These are phyloP conservation scores for Pseudogymnoascus sp. DNA, from an alignment of 2,329 filamentous ascomycete genomes.

Conservation along the genomic window DNA sequence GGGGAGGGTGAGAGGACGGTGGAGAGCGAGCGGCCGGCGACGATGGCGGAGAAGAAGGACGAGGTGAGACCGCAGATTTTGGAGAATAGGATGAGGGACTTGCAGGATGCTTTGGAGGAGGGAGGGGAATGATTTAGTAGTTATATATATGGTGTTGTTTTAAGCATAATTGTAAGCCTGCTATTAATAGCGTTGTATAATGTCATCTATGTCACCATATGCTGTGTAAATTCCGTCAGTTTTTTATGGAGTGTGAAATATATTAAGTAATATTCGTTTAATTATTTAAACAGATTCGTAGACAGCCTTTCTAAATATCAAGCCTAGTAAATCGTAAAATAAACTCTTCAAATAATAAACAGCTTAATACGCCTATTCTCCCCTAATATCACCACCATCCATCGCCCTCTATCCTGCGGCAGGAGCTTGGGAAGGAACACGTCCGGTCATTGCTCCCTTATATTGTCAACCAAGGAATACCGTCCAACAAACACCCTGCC, in stretches of 20 bases:
- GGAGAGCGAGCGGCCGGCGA: conserved; percentile 19
- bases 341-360: background rate
- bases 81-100: background rate
- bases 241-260: background rate
- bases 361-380: background rate
- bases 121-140: background rate
- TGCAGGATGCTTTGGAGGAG: background rate
- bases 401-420: too few relatives aligned
- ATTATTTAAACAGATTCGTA: background rate
- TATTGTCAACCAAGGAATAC: background rate
- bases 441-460: background rate
- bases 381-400: background rate
- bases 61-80: background rate
- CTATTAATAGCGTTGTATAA: background rate
- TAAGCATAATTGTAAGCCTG: background rate
- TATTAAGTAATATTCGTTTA: background rate
- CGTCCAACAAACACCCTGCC: conserved; percentile 6
- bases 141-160: background rate
- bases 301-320: background rate
- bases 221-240: background rate
- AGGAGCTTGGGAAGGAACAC: background rate
- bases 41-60: conserved; percentile 12
- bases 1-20: conserved; percentile 74
- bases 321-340: too few relatives aligned
- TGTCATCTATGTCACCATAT: background rate